Base-by-base conservation (phyloP, 2,329 filamentous ascomycete species). In the Stylonectria norvegica region DNA sequence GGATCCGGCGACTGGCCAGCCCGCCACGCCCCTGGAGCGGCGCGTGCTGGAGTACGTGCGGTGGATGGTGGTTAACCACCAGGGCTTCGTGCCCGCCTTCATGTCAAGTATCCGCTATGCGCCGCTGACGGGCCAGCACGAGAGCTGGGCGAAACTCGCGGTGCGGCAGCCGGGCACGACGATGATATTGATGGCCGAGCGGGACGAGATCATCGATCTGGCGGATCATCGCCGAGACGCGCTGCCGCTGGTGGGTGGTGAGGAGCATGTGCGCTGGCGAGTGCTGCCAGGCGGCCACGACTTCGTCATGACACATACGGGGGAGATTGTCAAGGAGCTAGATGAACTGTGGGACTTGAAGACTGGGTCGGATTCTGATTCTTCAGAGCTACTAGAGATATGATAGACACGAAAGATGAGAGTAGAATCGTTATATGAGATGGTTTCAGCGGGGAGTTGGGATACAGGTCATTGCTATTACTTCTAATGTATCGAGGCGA, bases 61-160 rank as follows among this genome's bases (percentile, higher is more conserved):
- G 44, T 83, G 79, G 79, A 78, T 79, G 65, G 64, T 81, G 6
- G 55, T 63, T 7, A 50, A 76, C 53, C 78, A 83, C 58, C 49
- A 59, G 6, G 79, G 79, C 9, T 83, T 83, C 57, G 70, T 83
- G 10, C 70, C 70, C 6, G 71, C 78, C 7, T 82, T 83, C 57
- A 75, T 80, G 67, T 76, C 72, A 34, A 76, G 73, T 33, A 67
- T 83, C 40, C 69, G 71, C 31, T 62, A 73, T 48, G 75, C 72
- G 9, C 77, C 77, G 8, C 64, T 83, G 40, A 69, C 71, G 37
- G 69, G 66, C 9, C 74, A 79, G 61, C 66, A 76, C 14, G 66
- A 67, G 15, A 66, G 66, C 20, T 83, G 76, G 75, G 56, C 56
- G 27, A 58, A 61, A 42, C 61, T 83, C 5, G 67, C 69, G 2